Base-by-base conservation (phyloP, 2,329 filamentous ascomycete species). In the Annulohypoxylon truncatum region DNA sequence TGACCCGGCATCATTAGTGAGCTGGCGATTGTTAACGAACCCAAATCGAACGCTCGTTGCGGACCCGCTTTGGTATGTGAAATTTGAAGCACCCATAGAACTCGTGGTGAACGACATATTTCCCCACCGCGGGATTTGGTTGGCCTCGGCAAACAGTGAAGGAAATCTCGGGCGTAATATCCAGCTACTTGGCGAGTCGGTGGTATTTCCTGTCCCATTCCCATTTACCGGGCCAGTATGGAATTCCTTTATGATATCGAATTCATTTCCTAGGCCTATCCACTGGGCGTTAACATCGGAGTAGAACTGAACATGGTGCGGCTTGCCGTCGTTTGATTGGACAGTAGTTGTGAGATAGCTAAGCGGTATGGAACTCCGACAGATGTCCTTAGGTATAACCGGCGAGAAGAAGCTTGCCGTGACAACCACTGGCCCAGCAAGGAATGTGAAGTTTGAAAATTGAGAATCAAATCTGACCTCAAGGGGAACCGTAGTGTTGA, bases 311-410 rank as follows among this genome's bases (percentile, higher is more conserved):
- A 92, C 79, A 64, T 87, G 82, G 55, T 91, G 87, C 64, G 82
- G 82, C 7, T 64, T 51, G 40, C 69, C 73, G 26, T 76, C 73
- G 12, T 59, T 71, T 1, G 92, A 92, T 60, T 88, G 83, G 10
- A 91, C 90, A 71, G 88, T 80, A 15, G 94, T 83, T 1, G 87
- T 90, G 62, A 96, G 74, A 76, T 96, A 96, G 31, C 90, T 90
- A 2, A 92, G 92, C 9, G 93, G 93, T 31, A 94, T 88, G 9
- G 91, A 90, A 81, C 93, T 92, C 62, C 92, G 86, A 72, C 94
- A 83, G 52, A 91, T 93, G 61, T 92, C 94, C 2, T 90, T 91
- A 1, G 92, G 91, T 0, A 91, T 94, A 38, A 95, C 90, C 1
- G 92, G 92, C 1, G 91, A 94, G 55, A 94, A 82, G 77, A 91